Base-by-base conservation (phyloP, 805 yeast species). In the Starmerella tilneyi region DNA sequence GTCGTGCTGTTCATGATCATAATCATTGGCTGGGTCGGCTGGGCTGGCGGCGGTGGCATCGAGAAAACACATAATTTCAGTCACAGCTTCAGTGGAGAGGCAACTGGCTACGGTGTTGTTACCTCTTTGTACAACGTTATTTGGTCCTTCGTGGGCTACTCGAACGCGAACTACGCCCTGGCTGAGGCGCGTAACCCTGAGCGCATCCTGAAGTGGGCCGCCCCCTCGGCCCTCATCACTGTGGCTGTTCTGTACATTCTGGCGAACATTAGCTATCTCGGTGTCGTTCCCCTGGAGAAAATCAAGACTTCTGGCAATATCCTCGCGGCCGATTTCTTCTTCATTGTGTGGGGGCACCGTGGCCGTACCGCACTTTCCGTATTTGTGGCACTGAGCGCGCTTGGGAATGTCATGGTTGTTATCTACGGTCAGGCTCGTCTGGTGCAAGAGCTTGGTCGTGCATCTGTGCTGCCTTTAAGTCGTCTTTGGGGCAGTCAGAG, bases 91-190 rank as follows among this genome's bases (percentile, higher is more conserved):
- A 63, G 71, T 4, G 50, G 54, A 12, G 50, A 63, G 50, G 43
- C 58, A 59, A 49, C 54, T 5, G 63, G 58, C 16, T 62, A 61
- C 47, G 78, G 76, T n/a, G 71, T 70, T 48, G 65, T 62, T 41
- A 61, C 78, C 54, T 86, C 92, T 6, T 69, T 83, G 45, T 82
- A 81, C 66, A 81, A 81, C 57, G 84, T 83, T 46, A 82, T 83
- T 58, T 83, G 89, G 89, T 80, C 89, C 2, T 83, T 76, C 56
- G 75, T 81, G 55, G 94, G 94, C 42, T 83, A 82, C 60, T 79
- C 88, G 31, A 83, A 83, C 59, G 88, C 80, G 43, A 82, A 83
- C 64, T 82, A 83, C 56, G 89, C 92, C 5, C 69, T 82, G 39
- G 84, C 86, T 56, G 94, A 83, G 64, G 76, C 78, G 41, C 78